Evolutionary conservation across 2,329 filamentous ascomycete species (phyloP), one percentile per base, ranked within the genome.

Genomic region (Torrubiella hemipterigena): DNA sequence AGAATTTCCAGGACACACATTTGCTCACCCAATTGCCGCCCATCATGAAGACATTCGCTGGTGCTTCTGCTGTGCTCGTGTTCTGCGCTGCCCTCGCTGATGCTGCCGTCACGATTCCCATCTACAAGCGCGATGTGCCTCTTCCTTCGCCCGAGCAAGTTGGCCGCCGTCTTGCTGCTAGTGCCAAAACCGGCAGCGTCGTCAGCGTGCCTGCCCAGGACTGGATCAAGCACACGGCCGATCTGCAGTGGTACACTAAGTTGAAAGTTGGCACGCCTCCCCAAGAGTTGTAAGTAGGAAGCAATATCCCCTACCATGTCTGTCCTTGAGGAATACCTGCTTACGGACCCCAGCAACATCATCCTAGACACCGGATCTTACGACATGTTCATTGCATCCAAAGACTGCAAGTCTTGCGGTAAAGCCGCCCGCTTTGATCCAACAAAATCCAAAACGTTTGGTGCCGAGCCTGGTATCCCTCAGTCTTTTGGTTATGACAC

Each of bases 321-420:
- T 8, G 22, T 14, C 6, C 12, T 24, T 11, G n/a, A n/a, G 14
- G 22, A 11, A 6, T 24, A 5, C 6, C 12, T 14, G 22, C 22
- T 24, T 24, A 24, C 22, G 5, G 10, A 6, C 6, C 12, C 9
- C 13, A 53, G 50, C 35, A 48, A 46, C 13, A 47, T 55, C 21
- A 39, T 51, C 27, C 47, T 52, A 24, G 50, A 55, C 35, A 55
- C 50, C 1, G 49, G 45, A 17, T 51, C 47, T 3, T 38, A 33
- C 2, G 37, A 47, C 17, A 40, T 55, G 14, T 26, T 55, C 9
- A 38, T 55, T 12, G 46, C 47, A 8, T 34, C 38, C 5, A 45
- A 36, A 16, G 47, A 44, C 31, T 55, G 52, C 39, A 47, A 44
- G 4, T 44, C 38, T 4, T 52, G 50, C 28, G 36, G 41, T 17